Evolutionary conservation across 495 filamentous ascomycete species (phyloP).

Genomic region (Corynascus novoguineensis): DNA sequence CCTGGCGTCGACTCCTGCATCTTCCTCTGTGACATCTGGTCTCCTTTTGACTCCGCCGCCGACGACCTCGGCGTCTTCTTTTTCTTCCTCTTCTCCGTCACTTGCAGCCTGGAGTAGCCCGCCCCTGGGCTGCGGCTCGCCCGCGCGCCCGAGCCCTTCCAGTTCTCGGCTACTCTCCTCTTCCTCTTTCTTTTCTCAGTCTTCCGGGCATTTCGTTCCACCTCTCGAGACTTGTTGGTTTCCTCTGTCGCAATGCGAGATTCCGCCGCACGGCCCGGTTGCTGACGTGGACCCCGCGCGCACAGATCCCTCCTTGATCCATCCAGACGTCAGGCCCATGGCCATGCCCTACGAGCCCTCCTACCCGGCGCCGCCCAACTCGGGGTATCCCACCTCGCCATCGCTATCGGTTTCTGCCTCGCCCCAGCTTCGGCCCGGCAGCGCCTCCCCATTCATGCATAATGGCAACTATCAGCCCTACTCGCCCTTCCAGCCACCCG

Average conservation of each 20-base stretch:
- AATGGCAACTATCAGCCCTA: constrained; percentile 46
- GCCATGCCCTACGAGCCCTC: constrained; percentile 41
- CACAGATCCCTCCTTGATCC: constrained; percentile 46
- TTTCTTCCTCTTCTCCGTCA: constrained; percentile 39
- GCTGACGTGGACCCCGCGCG: constrained; percentile 29
- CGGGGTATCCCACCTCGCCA: constrained; percentile 41
- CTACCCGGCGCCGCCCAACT: constrained; percentile 38
- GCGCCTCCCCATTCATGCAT: constrained; percentile 42
- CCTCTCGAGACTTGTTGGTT: constrained; percentile 61
- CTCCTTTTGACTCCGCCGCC: constrained; percentile 48
- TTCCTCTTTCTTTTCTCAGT: constrained; percentile 50
- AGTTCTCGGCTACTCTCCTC: constrained; percentile 27
- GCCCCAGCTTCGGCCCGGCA: constrained; percentile 41
- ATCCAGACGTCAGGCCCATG: constrained; percentile 45
- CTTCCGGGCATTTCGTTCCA: constrained; percentile 55
- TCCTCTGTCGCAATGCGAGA: constrained; percentile 36
- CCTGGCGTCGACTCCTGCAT: constrained; percentile 22
- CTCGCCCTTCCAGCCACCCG: constrained; percentile 64
- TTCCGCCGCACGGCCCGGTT: constrained; percentile 9
- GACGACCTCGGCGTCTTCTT: constrained; percentile 36
- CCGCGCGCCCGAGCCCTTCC: constrained; percentile 20
- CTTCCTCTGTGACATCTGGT: constrained; percentile 24
- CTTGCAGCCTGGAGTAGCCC: constrained; percentile 29
- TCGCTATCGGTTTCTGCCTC: constrained; percentile 44
- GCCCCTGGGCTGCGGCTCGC: constrained; percentile 21